phyloP scores from a whole-genome alignment of 192 early-diverging fungal species.

The Gamsiella multidivaricata region DNA sequence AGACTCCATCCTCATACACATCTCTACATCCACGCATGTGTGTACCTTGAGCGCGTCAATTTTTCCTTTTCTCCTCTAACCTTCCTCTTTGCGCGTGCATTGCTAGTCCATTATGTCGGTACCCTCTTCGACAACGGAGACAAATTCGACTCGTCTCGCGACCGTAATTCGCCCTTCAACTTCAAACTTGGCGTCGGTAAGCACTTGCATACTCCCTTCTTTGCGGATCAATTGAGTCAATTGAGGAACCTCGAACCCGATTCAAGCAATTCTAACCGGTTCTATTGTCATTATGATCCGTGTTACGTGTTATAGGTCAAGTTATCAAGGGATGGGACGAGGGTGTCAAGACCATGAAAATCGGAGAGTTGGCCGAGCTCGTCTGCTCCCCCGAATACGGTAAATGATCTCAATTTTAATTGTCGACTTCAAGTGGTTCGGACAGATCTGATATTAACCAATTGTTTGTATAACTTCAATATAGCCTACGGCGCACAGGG shows the following conservation, averaged over 20 bases:
- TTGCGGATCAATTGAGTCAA: background rate
- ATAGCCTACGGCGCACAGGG: conserved; percentile 53
- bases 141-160: conserved; percentile 55
- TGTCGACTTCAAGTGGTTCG: no score
- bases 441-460: no score
- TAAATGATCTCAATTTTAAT: conserved; percentile 7
- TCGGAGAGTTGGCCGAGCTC: conserved; percentile 55
- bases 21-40: no score
- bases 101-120: conserved; percentile 70
- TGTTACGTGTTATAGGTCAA: conserved; percentile 37
- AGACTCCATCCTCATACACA: background rate
- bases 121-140: conserved; percentile 67
- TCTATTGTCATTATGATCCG: background rate
- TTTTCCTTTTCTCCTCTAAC: background rate
- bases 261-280: background rate
- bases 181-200: conserved; percentile 47
- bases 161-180: conserved; percentile 46
- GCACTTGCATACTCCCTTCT: background rate
- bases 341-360: conserved; percentile 55
- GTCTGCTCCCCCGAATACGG: conserved; percentile 55
- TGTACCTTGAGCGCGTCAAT: background rate
- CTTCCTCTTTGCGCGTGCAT: no score
- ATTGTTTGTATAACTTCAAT: no score
- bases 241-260: background rate
- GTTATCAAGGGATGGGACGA: conserved; percentile 57